Conservation (phyloP, 2,329 filamentous ascomycete genomes). For the Alternaria sp. region DNA sequence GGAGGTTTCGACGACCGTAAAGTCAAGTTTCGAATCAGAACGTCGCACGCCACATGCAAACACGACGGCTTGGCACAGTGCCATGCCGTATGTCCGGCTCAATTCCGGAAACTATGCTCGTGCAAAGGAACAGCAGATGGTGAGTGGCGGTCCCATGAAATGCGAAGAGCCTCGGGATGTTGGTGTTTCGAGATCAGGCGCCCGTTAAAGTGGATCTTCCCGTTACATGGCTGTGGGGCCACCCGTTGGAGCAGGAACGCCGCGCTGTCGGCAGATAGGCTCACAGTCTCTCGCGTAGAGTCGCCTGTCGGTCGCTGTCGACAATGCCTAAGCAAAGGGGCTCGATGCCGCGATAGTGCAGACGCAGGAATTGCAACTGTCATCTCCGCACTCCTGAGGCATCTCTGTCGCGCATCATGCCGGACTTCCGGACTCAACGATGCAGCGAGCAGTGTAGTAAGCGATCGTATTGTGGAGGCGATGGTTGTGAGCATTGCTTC, state of each 20-base stretch:
- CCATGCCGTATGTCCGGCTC: constrained; percentile 10
- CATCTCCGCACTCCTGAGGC: constrained; percentile 1
- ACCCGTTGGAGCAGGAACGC: constrained; percentile 7
- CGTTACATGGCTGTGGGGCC: constrained; percentile 21
- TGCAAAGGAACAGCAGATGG: not conserved
- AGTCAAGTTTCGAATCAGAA: constrained; percentile 33
- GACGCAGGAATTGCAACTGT: not conserved
- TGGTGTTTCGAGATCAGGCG: constrained; percentile 28
- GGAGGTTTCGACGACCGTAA: constrained; percentile 26
- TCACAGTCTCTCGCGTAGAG: not conserved
- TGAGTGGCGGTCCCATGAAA: not conserved
- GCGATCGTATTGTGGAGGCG: not conserved
- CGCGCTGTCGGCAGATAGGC: constrained; percentile 4
- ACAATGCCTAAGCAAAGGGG: not conserved
- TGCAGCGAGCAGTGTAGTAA: not conserved
- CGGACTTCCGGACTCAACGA: not conserved
- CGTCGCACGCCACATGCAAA: constrained; percentile 28
- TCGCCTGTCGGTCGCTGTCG: not conserved
- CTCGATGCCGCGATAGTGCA: not conserved
- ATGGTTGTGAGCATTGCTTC: not conserved
- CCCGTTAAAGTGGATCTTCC: constrained; percentile 16
- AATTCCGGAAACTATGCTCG: constrained; percentile 12
- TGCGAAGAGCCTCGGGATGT: constrained; percentile 13
- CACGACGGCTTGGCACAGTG: constrained; percentile 18
- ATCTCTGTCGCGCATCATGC: not conserved